Percentiles rank a stretch among this genome's conserved stretches.
Conservation (phyloP, 176 grass and related monocot species). For the Paspalum notatum region DNA sequence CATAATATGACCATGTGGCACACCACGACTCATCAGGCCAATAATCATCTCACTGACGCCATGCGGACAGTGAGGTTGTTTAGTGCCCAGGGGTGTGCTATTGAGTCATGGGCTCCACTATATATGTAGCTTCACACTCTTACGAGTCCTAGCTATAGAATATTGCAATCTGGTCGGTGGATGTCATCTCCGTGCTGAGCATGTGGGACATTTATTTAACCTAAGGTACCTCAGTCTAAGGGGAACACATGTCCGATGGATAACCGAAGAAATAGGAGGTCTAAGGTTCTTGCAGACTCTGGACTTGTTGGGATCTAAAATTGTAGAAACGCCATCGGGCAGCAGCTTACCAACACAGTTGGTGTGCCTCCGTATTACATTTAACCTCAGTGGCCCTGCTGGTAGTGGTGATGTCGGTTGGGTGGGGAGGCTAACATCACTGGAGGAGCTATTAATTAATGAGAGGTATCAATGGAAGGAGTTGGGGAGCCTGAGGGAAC, state of each 20-base stretch:
- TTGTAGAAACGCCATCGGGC: accelerated
- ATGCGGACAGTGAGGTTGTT: background rate
- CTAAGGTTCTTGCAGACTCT: constrained; percentile 20
- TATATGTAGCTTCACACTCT: background rate
- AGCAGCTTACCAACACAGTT: background rate
- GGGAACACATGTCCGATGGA: accelerated
- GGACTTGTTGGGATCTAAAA: background rate
- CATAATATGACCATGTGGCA: background rate
- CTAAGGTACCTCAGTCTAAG: background rate
- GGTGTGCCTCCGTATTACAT: background rate
- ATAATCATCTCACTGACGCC: no score
- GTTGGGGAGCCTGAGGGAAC: background rate
- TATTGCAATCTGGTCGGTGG: no score
- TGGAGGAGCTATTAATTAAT: background rate
- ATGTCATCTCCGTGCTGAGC: no score
- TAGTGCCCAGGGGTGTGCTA: background rate
- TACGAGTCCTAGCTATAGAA: background rate
- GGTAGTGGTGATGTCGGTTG: background rate
- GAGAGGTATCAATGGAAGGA: background rate
- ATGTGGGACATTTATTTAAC: background rate
- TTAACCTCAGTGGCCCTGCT: accelerated
- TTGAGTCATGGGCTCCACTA: background rate
- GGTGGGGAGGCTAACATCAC: background rate
- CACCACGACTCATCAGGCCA: background rate
- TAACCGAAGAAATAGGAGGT: constrained; percentile 12